These are phyloP conservation scores for Blastocystis hominis DNA, from an alignment of 352 stramenopile genomes.

Conservation along the genomic window DNA sequence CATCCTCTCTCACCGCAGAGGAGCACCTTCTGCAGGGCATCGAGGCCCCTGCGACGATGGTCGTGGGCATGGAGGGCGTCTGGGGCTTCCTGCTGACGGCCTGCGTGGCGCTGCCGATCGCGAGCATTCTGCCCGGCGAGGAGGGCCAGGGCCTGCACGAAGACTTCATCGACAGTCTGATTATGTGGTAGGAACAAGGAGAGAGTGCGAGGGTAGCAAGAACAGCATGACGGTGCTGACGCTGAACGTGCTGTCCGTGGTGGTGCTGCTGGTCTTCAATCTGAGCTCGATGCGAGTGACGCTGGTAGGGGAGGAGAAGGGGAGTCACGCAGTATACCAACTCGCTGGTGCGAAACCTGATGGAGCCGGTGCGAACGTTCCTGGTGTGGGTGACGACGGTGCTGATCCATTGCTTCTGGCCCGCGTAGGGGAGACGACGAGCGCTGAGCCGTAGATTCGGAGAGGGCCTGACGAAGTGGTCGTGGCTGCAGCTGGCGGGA, in stretches of 20 bases:
- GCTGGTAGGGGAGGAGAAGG: background rate
- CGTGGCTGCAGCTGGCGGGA: slow-evolving; percentile 12
- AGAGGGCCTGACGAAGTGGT: slow-evolving; percentile 6
- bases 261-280: slow-evolving; percentile 52
- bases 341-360: slow-evolving; percentile 14
- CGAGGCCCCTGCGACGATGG: slow-evolving; percentile 5
- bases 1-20: background rate
- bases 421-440: background rate
- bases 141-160: slow-evolving; percentile 38
- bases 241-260: slow-evolving; percentile 39
- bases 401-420: slow-evolving; percentile 30
- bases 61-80: slow-evolving; percentile 44
- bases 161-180: slow-evolving; percentile 53
- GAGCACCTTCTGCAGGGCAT: slow-evolving; percentile 44
- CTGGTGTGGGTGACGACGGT: slow-evolving; percentile 25
- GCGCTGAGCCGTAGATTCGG: background rate
- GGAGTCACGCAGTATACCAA: slow-evolving; percentile 24
- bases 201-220: background rate
- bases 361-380: slow-evolving; percentile 45
- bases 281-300: slow-evolving; percentile 41
- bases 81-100: slow-evolving; percentile 42
- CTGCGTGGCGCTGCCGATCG: slow-evolving; percentile 28
- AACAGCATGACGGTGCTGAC: slow-evolving; percentile 17
- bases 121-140: slow-evolving; percentile 17
- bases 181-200: background rate